These are phyloP conservation scores for Gamsiella multidivaricata DNA, from an alignment of 192 early-diverging fungal species.

Conservation along the genomic window DNA sequence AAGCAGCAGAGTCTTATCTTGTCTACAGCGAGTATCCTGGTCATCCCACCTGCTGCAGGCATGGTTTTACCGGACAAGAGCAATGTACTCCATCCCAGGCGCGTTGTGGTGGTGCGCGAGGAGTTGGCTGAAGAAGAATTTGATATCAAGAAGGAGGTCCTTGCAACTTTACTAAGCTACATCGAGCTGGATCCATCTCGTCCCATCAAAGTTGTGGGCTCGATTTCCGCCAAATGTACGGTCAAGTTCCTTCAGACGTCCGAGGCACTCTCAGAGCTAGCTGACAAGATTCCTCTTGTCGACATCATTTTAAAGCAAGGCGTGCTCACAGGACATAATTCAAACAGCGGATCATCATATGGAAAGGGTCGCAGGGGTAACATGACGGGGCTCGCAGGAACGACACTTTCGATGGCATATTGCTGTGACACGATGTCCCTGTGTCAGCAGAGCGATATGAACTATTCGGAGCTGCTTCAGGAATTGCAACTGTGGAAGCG, in stretches of 20 bases:
- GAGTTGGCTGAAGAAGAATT: conserved; percentile 39
- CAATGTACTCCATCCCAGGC: neutral
- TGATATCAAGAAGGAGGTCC: conserved; percentile 51
- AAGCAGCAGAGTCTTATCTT: conserved; percentile 8
- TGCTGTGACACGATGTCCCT: conserved; percentile 38
- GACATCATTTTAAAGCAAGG: conserved; percentile 39
- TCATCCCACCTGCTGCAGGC: conserved; percentile 19
- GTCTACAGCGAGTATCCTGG: conserved; percentile 20
- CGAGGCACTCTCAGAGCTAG: conserved; percentile 21
- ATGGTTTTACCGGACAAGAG: neutral
- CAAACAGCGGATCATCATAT: conserved; percentile 8
- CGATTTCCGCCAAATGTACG: conserved; percentile 41
- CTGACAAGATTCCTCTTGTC: conserved; percentile 16
- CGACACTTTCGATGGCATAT: conserved; percentile 40
- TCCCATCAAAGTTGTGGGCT: conserved; percentile 40
- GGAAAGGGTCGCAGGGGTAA: conserved; percentile 17
- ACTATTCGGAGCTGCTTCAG: conserved; percentile 28
- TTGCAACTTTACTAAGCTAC: conserved; percentile 46
- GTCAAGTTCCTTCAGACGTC: conserved; percentile 37
- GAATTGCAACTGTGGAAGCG: conserved; percentile 46
- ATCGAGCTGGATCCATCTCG: conserved; percentile 41
- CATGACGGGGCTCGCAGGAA: conserved; percentile 19
- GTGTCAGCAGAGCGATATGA: conserved; percentile 26
- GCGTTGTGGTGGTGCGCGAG: conserved; percentile 37
- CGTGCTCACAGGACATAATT: conserved; percentile 31